A percentile compares a stretch with the other conserved stretches of the same genome.
Evolutionary conservation across 345 rosid species (phyloP).

Genomic region (Lenwebbia sp.): DNA sequence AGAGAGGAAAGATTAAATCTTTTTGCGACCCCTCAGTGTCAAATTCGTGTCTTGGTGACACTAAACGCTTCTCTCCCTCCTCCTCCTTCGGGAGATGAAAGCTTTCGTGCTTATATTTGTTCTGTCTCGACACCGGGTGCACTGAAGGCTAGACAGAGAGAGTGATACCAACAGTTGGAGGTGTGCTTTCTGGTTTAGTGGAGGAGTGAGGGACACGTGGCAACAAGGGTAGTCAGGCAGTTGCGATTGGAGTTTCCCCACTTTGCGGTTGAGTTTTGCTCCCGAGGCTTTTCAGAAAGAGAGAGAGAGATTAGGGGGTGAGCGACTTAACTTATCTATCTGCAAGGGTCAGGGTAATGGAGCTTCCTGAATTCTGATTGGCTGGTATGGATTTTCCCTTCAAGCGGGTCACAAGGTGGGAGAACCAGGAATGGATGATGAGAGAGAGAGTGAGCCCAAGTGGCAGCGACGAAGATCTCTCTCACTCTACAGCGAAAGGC

Average conservation of each 20-base stretch:
- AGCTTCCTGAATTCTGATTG: conserved; percentile 44
- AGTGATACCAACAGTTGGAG: conserved; percentile 2
- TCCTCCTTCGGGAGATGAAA: neutral
- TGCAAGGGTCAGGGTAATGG: conserved; percentile 16
- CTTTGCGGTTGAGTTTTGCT: conserved; percentile 49
- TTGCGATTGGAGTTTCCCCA: neutral
- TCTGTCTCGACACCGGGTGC: neutral
- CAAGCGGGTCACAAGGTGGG: neutral
- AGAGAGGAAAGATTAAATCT: neutral
- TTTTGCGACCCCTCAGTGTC: neutral
- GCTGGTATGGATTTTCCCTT: conserved; percentile 31
- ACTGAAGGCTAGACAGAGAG: neutral
- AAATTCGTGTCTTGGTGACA: neutral
- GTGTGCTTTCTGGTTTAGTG: conserved; percentile 38
- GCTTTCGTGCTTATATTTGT: neutral
- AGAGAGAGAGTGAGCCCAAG: conserved; percentile 8
- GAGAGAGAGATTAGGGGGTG: neutral
- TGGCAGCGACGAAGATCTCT: neutral
- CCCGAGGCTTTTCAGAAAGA: neutral
- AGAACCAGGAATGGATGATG: neutral
- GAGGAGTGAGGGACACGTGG: conserved; percentile 73
- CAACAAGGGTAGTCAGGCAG: conserved; percentile 13
- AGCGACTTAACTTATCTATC: conserved; percentile 21
- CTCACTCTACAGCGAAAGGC: neutral
- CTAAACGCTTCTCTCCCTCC: neutral